Percentiles rank a stretch among this genome's conserved stretches.
Conservation (phyloP, 441 rosid genomes). For the Populus trichocarpa region DNA sequence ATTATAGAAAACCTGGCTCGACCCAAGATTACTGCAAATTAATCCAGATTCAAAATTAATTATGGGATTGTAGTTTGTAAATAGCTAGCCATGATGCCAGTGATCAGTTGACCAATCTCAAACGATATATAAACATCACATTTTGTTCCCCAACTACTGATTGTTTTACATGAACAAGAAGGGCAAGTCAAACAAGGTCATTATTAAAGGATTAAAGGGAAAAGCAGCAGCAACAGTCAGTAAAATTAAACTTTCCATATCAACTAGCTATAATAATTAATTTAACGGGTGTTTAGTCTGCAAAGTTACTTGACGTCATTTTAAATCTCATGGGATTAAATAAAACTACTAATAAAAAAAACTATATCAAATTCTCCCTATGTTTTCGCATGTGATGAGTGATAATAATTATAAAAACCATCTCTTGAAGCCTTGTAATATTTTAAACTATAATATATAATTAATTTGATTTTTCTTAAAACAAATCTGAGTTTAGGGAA, state of each 20-base stretch:
- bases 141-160: slow-evolving; percentile 8
- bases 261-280: not conserved
- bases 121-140: not conserved
- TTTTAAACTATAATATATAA: no score
- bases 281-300: not conserved
- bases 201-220: not conserved
- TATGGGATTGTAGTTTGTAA: not conserved
- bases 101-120: not conserved
- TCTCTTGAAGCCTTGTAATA: no score
- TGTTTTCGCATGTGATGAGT: no score
- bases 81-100: not conserved
- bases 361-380: no score
- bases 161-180: not conserved
- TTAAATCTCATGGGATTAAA: no score
- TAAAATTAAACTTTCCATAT: not conserved
- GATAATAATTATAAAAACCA: no score
- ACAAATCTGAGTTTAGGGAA: no score
- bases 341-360: not conserved
- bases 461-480: no score
- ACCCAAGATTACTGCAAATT: not conserved
- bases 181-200: slow-evolving; percentile 15
- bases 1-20: not conserved
- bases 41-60: no score
- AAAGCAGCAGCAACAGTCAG: not conserved
- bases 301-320: no score